These are phyloP conservation scores for Exobasidium rhododendri DNA, from an alignment of 1,284 basidiomycete genomes.

Conservation along the genomic window DNA sequence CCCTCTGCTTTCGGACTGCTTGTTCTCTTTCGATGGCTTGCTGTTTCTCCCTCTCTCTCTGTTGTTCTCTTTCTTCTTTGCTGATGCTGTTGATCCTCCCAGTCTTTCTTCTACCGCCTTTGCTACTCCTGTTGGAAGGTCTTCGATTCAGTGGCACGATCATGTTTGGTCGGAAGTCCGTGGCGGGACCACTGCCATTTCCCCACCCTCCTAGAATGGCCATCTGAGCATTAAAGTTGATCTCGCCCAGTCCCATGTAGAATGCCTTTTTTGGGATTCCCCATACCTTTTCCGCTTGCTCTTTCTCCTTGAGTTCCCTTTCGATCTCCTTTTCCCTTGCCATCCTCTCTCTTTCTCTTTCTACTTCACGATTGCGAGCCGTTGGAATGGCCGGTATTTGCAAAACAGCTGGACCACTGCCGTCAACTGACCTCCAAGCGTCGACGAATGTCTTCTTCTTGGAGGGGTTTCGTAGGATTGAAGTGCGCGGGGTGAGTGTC, in stretches of 20 bases:
- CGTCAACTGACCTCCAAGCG: neutral
- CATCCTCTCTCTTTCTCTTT: constrained; percentile 9
- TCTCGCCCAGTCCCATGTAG: constrained; percentile 39
- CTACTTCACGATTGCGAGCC: constrained; percentile 1
- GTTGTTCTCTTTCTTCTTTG: neutral
- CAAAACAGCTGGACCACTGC: constrained; percentile 1
- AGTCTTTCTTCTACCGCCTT: neutral
- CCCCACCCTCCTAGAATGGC: constrained; percentile 48
- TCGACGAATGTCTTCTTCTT: constrained; percentile 5
- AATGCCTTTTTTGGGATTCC: constrained; percentile 48
- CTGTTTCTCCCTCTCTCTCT: neutral
- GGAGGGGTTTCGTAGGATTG: constrained; percentile 12
- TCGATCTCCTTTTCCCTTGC: constrained; percentile 22
- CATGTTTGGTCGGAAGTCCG: constrained; percentile 17
- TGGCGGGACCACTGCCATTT: constrained; percentile 34
- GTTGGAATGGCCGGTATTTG: constrained; percentile 12
- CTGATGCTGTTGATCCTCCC: neutral
- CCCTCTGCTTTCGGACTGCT: constrained; percentile 9
- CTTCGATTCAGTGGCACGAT: neutral
- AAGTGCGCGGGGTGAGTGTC: neutral
- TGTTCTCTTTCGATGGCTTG: constrained; percentile 12
- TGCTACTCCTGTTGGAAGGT: neutral
- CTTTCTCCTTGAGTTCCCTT: constrained; percentile 21
- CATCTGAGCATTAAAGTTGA: constrained; percentile 48
- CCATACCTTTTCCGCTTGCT: constrained; percentile 45